A percentile compares a stretch with the other conserved stretches of the same genome.
phyloP scores from a whole-genome alignment of 768 basidiomycete species.

The Suillus lakei region DNA sequence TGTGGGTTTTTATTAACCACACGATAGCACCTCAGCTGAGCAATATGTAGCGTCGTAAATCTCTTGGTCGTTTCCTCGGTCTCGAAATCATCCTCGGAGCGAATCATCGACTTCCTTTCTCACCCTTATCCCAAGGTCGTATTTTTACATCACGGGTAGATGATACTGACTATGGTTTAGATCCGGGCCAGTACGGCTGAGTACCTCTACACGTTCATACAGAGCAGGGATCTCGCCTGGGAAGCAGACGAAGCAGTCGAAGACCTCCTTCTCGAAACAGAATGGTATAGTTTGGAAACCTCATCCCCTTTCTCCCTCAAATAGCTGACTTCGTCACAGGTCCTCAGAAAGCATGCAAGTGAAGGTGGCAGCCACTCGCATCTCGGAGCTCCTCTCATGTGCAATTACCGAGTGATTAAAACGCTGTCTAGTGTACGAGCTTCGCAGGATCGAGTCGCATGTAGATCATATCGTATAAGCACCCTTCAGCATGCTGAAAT shows the following conservation, averaged over 20 bases:
- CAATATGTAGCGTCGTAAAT: conserved; percentile 59
- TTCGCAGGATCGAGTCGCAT: neutral
- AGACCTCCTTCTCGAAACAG: conserved; percentile 76
- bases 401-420: conserved; percentile 15
- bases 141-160: conserved; percentile 16
- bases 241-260: conserved; percentile 68
- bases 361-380: conserved; percentile 45
- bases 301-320: conserved; percentile 16
- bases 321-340: conserved; percentile 45
- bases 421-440: neutral
- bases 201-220: conserved; percentile 77
- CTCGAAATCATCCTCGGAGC: conserved; percentile 45
- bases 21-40: conserved; percentile 18
- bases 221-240: conserved; percentile 66
- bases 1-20: conserved; percentile 53
- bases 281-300: conserved; percentile 59
- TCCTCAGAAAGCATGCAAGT: conserved; percentile 47
- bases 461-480: conserved; percentile 1
- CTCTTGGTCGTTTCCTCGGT: conserved; percentile 57
- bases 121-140: conserved; percentile 84
- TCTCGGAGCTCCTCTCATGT: conserved; percentile 44
- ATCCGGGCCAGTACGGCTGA: conserved; percentile 83
- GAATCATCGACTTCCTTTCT: conserved; percentile 64
- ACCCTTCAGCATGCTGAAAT: conserved; percentile 3
- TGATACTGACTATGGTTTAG: conserved; percentile 42